A percentile compares a stretch with the other conserved stretches of the same genome.
Conservation (phyloP, 2,329 filamentous ascomycete species). For the Neofusicoccum laricinum region DNA sequence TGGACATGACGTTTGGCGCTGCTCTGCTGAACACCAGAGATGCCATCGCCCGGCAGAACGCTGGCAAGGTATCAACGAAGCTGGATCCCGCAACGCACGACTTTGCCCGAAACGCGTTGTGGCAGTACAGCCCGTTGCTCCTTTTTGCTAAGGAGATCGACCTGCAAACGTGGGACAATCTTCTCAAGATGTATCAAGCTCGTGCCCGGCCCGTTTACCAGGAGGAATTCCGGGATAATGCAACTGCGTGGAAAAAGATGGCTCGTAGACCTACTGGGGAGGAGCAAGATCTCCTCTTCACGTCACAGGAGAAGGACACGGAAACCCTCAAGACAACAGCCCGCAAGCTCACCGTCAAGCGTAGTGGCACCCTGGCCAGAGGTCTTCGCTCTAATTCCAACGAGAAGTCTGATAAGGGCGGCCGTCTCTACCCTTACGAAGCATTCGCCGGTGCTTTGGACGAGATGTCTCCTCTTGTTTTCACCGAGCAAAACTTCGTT, state of each 20-base stretch:
- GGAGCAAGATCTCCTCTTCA: constrained; percentile 84
- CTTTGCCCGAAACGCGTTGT: constrained; percentile 68
- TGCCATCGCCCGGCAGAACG: constrained; percentile 53
- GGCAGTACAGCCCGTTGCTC: constrained; percentile 84
- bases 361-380: constrained; percentile 81
- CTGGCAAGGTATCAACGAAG: constrained; percentile 49
- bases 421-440: constrained; percentile 72
- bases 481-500: constrained; percentile 94
- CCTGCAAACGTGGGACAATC: constrained; percentile 72
- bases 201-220: constrained; percentile 75
- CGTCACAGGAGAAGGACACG: constrained; percentile 82
- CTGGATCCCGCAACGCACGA: constrained; percentile 69
- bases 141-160: constrained; percentile 87
- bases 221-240: constrained; percentile 75
- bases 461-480: constrained; percentile 77
- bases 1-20: constrained; percentile 75
- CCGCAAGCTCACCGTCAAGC: constrained; percentile 88
- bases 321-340: constrained; percentile 68
- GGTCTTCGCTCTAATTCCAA: constrained; percentile 66
- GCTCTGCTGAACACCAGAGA: constrained; percentile 69
- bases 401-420: constrained; percentile 61
- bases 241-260: constrained; percentile 75
- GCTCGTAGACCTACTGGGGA: constrained; percentile 72
- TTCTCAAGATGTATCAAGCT: constrained; percentile 77
- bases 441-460: constrained; percentile 77